These are phyloP conservation scores for Chamaenerion angustifolium DNA, from an alignment of 345 rosid genomes.

Conservation along the genomic window DNA sequence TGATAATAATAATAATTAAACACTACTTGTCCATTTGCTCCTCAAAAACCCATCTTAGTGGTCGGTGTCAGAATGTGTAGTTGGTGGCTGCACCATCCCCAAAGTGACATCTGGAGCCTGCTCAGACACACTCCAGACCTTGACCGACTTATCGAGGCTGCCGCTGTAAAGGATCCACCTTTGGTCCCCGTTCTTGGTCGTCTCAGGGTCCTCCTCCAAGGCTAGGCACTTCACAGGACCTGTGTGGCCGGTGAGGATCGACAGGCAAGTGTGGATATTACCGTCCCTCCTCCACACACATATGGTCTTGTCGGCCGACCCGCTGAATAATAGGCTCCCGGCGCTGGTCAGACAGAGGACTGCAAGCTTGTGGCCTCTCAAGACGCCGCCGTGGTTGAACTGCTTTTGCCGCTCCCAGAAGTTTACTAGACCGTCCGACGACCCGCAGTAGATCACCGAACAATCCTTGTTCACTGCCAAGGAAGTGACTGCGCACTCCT, in stretches of 20 bases:
- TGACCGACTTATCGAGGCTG: conserved; percentile 82
- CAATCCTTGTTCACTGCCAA: conserved; percentile 39
- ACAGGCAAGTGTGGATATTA: conserved; percentile 56
- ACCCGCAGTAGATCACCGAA: conserved; percentile 56
- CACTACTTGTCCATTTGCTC: too few species aligned
- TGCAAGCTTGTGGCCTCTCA: conserved; percentile 81
- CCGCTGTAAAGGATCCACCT: conserved; percentile 89
- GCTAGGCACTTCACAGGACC: conserved; percentile 93
- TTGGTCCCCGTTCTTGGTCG: conserved; percentile 18
- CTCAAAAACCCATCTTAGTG: too few species aligned
- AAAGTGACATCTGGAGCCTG: conserved; percentile 27
- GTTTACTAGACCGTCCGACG: conserved; percentile 83
- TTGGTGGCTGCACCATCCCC: conserved; percentile 33
- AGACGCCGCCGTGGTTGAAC: conserved; percentile 59
- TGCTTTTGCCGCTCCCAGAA: conserved; percentile 71
- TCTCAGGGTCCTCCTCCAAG: conserved; percentile 48
- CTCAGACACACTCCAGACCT: conserved; percentile 87
- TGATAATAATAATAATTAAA: too few species aligned
- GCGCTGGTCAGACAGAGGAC: conserved; percentile 68
- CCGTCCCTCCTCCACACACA: conserved; percentile 85
- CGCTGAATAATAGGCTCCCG: conserved; percentile 68
- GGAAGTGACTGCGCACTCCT: conserved; percentile 87
- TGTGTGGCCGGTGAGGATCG: conserved; percentile 77
- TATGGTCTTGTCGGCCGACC: conserved; percentile 93
- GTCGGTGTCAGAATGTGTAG: too few species aligned